Conservation (phyloP, 2,329 filamentous ascomycete species). For the Colletotrichum sp. region DNA sequence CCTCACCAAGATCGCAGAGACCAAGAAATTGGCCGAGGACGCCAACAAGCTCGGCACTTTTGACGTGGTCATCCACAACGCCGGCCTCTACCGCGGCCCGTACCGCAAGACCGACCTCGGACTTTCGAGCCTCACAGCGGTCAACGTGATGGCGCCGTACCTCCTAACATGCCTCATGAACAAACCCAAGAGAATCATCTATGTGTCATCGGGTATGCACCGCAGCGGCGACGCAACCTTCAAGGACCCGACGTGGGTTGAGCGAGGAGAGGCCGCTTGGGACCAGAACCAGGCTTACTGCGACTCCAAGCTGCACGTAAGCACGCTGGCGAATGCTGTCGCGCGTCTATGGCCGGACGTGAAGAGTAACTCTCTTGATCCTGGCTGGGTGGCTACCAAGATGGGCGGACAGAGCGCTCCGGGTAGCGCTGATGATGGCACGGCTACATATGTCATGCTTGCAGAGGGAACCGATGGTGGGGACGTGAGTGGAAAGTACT, state of each 20-base stretch:
- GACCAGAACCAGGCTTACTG: conserved; percentile 44
- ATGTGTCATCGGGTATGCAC: conserved; percentile 57
- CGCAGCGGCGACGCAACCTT: conserved; percentile 47
- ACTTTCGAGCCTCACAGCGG: conserved; percentile 54
- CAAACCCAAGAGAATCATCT: conserved; percentile 54
- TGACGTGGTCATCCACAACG: conserved; percentile 64
- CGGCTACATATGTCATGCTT: conserved; percentile 52
- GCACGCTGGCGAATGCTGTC: conserved; percentile 61
- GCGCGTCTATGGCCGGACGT: conserved; percentile 47
- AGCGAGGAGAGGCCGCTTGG: conserved; percentile 39
- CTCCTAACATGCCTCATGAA: conserved; percentile 57
- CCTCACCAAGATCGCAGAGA: conserved; percentile 54
- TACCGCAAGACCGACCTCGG: conserved; percentile 33
- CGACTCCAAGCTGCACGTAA: conserved; percentile 61
- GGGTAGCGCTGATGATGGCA: conserved; percentile 49
- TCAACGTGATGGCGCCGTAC: conserved; percentile 64
- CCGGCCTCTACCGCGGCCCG: conserved; percentile 50
- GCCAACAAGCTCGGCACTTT: conserved; percentile 55
- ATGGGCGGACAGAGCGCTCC: conserved; percentile 55
- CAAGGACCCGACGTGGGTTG: conserved; percentile 36
- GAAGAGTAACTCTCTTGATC: conserved; percentile 52
- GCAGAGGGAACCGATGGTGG: conserved; percentile 43
- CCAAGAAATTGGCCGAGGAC: conserved; percentile 54
- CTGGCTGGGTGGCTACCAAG: conserved; percentile 61
- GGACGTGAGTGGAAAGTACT: conserved; percentile 42